These are phyloP conservation scores for Hamamelis virginiana DNA, from an alignment of 164 flowering plant genomes.

Conservation along the genomic window DNA sequence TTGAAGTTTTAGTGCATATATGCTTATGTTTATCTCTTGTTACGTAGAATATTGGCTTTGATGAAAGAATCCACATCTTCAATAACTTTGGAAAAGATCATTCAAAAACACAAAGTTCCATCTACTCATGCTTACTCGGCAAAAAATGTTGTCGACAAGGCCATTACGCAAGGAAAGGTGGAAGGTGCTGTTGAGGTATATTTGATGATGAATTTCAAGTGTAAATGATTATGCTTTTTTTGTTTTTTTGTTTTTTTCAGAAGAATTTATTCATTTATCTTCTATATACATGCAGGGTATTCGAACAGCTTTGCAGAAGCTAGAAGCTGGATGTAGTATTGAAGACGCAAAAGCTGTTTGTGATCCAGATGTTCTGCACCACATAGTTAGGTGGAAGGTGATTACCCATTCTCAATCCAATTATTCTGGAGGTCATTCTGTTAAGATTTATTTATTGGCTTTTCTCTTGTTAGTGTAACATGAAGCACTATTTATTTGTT, in stretches of 20 bases:
- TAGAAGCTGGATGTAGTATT: conserved; percentile 55
- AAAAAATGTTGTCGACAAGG: conserved; percentile 44
- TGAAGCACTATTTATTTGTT: no score
- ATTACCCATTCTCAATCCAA: background rate
- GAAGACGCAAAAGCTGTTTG: conserved; percentile 84
- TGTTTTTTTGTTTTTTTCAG: background rate
- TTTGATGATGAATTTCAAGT: background rate
- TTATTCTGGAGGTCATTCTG: background rate
- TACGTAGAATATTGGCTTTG: conserved; percentile 51
- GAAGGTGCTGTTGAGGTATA: conserved; percentile 73
- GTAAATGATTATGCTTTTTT: background rate
- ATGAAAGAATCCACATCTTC: conserved; percentile 45
- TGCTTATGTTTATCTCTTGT: conserved; percentile 5
- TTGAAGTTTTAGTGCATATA: background rate
- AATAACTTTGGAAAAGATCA: conserved; percentile 52
- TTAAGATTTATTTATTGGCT: background rate
- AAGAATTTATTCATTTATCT: background rate
- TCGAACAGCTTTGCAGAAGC: conserved; percentile 57
- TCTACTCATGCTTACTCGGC: conserved; percentile 43
- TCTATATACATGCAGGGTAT: conserved; percentile 50
- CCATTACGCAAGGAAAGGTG: conserved; percentile 68
- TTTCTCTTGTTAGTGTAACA: no score
- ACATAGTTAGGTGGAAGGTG: conserved; percentile 78
- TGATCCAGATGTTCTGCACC: conserved; percentile 54
- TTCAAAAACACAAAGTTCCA: conserved; percentile 40